Evolutionary conservation across 345 rosid genomes (phyloP), one percentile per base, ranked within the genome.

Genomic region (Bruguiera parviflora): DNA sequence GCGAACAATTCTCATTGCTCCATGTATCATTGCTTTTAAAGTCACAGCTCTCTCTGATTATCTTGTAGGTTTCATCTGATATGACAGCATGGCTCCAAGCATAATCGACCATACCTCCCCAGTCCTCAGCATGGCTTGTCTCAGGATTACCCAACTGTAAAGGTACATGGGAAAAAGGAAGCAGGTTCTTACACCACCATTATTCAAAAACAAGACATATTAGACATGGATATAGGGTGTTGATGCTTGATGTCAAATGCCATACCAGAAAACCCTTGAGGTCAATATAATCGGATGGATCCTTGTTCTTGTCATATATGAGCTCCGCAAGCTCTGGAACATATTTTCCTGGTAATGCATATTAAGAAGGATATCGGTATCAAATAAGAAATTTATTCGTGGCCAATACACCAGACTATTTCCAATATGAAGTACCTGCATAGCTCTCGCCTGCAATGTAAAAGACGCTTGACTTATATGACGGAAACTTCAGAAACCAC

Each of bases 371-470:
- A n/a, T 61, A 21, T 13, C 22, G 32, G 18, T 22, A n/a, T 6
- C 19, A 8, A 11, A 0, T 33, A 25, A 10, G 22, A 5, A 25
- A 53, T 9, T 53, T 28, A 52, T 24, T 10, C 27, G 28, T 33
- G 37, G 53, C 28, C 22, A 78, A 68, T 58, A 5, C 35, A 51
- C 56, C 10, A 63, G 68, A 21, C 21, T 7, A 5, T 68, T 29
- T 37, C 29, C 25, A 31, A 33, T 18, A 13, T 49, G 13, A 57
- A 67, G 29, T 66, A 93, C 98, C 98, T 70, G 98, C 94, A 72
- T 93, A 93, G 83, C 98, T 89, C 81, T 93, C 97, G 57, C 98
- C 97, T 6, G 98, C 98, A 65, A 93, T 86, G 66, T 91, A 91
- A 73, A 93, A 89, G 1, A 74, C 55, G 57, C 84, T 76, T 0